These are phyloP conservation scores for Cladosporium sp. DNA, from an alignment of 2,329 filamentous ascomycete genomes.

Conservation along the genomic window DNA sequence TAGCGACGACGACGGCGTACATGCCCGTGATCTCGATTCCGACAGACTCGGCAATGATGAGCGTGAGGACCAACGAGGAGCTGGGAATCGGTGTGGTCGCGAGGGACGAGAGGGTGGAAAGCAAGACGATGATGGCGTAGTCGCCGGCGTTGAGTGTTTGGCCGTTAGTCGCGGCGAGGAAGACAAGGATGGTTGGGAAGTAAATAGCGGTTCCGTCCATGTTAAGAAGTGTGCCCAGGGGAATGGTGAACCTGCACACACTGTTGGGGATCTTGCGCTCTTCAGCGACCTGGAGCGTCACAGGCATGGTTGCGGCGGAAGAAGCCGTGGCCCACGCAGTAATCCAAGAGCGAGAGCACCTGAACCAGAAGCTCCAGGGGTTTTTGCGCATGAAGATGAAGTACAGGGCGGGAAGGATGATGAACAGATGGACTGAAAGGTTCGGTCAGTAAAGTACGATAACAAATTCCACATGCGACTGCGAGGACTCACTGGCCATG, in stretches of 20 bases:
- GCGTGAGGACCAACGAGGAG: slow-evolving; percentile 48
- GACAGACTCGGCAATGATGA: slow-evolving; percentile 49
- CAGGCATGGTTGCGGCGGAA: slow-evolving; percentile 49
- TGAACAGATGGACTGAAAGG: slow-evolving; percentile 38
- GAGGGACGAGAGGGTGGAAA: slow-evolving; percentile 50
- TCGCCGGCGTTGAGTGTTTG: slow-evolving; percentile 40
- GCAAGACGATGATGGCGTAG: slow-evolving; percentile 48
- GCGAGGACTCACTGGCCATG: slow-evolving; percentile 41
- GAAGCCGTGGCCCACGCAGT: slow-evolving; percentile 54
- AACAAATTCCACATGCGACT: no score
- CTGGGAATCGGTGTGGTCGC: slow-evolving; percentile 53
- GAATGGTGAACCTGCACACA: slow-evolving; percentile 45
- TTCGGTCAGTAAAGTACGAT: neutral
- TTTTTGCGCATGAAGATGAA: slow-evolving; percentile 42
- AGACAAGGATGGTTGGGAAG: slow-evolving; percentile 51
- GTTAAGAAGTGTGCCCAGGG: slow-evolving; percentile 48
- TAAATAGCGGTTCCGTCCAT: slow-evolving; percentile 56
- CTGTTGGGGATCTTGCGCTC: slow-evolving; percentile 41
- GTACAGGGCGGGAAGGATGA: slow-evolving; percentile 45
- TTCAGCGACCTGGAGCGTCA: slow-evolving; percentile 43
- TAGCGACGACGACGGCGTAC: slow-evolving; percentile 52
- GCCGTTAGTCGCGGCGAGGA: slow-evolving; percentile 50
- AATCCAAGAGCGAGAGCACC: slow-evolving; percentile 49
- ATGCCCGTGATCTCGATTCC: slow-evolving; percentile 46
- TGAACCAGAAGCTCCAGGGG: slow-evolving; percentile 47